A percentile compares a stretch with the other conserved stretches of the same genome.
Evolutionary conservation across 192 early-diverging fungal genomes (phyloP).

Genomic region (Thoreauomyces humboldtii): DNA sequence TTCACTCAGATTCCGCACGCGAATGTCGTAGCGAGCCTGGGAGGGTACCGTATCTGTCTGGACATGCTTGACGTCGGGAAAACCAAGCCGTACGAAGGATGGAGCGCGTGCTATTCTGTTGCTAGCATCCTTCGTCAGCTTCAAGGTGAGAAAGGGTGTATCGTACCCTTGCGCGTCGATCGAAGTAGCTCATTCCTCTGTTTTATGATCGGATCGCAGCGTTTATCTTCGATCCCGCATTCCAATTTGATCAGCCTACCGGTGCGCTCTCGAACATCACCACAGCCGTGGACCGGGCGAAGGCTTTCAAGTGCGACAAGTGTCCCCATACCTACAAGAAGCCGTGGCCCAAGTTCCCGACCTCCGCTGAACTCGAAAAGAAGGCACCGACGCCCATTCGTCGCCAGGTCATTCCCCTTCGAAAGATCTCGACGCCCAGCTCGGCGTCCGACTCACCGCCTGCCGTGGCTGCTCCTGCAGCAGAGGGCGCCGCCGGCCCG

Average conservation of each 20-base stretch:
- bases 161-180: too few species aligned
- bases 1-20: conserved; percentile 17
- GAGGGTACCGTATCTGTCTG: conserved; percentile 7
- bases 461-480: too few species aligned
- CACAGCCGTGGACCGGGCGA: background rate
- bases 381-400: background rate
- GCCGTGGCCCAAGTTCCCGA: conserved; percentile 6
- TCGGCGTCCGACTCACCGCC: too few species aligned
- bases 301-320: background rate
- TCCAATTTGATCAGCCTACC: background rate
- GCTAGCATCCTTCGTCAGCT: conserved; percentile 6
- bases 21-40: conserved; percentile 17
- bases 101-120: conserved; percentile 10
- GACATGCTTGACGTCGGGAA: conserved; percentile 10
- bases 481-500: too few species aligned
- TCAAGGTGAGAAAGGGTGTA: too few species aligned
- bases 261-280: background rate
- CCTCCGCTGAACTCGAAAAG: background rate
- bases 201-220: too few species aligned
- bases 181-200: background rate
- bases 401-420: too few species aligned
- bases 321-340: conserved; percentile 1
- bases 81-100: conserved; percentile 9
- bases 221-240: conserved; percentile 21
- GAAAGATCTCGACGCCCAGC: too few species aligned